phyloP scores from a whole-genome alignment of 2,329 filamentous ascomycete genomes.

The Apiospora rasikravindrae region DNA sequence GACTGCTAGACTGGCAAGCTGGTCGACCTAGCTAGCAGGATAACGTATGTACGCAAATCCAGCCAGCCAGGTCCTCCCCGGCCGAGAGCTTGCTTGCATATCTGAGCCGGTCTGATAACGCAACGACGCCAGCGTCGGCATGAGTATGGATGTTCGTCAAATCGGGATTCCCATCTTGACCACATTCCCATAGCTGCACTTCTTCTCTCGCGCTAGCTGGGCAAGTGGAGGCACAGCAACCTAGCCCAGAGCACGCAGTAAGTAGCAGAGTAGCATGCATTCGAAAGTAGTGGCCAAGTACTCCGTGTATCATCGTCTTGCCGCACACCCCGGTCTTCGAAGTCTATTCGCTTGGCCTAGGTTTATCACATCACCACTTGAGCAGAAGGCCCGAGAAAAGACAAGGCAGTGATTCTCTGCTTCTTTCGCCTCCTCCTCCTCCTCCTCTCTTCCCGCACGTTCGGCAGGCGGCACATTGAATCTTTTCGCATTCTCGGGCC shows the following conservation, averaged over 20 bases:
- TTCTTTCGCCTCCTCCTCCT: not conserved
- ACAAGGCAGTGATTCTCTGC: not conserved
- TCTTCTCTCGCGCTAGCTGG: not conserved
- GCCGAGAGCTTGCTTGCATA: not conserved
- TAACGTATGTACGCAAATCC: not conserved
- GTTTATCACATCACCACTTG: slow-evolving; percentile 8
- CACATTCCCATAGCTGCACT: slow-evolving; percentile 12
- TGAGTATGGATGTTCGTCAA: not conserved
- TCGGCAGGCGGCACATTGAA: not conserved
- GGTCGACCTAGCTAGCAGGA: not conserved
- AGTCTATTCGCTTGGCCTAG: not conserved
- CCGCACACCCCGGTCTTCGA: not conserved
- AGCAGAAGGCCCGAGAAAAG: slow-evolving; percentile 9
- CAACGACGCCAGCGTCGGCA: not conserved
- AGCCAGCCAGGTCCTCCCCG: not conserved
- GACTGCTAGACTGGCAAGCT: not conserved
- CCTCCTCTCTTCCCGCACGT: not conserved
- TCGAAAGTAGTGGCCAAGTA: not conserved
- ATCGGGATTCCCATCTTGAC: slow-evolving; percentile 7
- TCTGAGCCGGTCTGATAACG: not conserved
- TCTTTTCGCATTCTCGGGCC: not conserved
- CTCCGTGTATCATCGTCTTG: not conserved
- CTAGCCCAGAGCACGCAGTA: not conserved
- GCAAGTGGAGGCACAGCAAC: not conserved
- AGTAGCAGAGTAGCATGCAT: not conserved